A percentile compares a stretch with the other conserved stretches of the same genome.
These are phyloP conservation scores for Epichloe coenophiala DNA, from an alignment of 2,329 filamentous ascomycete species.

Conservation along the genomic window DNA sequence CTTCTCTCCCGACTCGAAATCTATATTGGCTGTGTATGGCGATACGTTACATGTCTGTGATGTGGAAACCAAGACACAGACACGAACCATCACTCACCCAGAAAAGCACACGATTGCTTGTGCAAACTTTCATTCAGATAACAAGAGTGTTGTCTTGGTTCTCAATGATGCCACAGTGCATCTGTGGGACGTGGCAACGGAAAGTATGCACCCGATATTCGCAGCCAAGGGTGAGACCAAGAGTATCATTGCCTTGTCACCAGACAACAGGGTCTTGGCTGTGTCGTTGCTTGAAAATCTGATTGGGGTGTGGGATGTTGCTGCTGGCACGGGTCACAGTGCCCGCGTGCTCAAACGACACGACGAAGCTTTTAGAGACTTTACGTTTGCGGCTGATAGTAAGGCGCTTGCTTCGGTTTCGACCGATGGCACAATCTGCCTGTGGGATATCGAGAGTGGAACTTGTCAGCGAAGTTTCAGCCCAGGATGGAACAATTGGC, in stretches of 20 bases:
- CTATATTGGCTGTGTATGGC: constrained; percentile 5
- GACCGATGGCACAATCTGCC: constrained; percentile 6
- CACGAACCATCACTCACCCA: not conserved
- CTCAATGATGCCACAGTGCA: constrained; percentile 6
- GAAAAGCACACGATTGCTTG: constrained; percentile 6
- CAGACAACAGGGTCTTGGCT: constrained; percentile 5
- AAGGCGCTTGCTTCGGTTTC: constrained; percentile 6
- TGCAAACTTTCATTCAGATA: constrained; percentile 6
- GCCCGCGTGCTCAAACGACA: constrained; percentile 6
- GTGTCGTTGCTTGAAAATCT: constrained; percentile 7
- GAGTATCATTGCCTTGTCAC: constrained; percentile 6
- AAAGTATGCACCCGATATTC: constrained; percentile 4
- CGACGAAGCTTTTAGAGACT: constrained; percentile 6
- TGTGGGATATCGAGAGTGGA: constrained; percentile 7
- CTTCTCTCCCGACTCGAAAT: constrained; percentile 6
- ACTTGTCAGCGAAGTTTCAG: constrained; percentile 6
- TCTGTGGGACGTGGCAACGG: constrained; percentile 4
- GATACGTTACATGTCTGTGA: constrained; percentile 5
- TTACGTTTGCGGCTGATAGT: constrained; percentile 6
- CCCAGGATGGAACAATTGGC: constrained; percentile 8
- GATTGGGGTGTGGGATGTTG: constrained; percentile 7
- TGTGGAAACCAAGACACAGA: constrained; percentile 4
- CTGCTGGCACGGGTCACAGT: constrained; percentile 5
- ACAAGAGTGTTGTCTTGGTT: constrained; percentile 5
- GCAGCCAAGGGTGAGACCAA: constrained; percentile 6